Conservation (phyloP, 352 stramenopile species). For the Peronosclerospora sorghi region DNA sequence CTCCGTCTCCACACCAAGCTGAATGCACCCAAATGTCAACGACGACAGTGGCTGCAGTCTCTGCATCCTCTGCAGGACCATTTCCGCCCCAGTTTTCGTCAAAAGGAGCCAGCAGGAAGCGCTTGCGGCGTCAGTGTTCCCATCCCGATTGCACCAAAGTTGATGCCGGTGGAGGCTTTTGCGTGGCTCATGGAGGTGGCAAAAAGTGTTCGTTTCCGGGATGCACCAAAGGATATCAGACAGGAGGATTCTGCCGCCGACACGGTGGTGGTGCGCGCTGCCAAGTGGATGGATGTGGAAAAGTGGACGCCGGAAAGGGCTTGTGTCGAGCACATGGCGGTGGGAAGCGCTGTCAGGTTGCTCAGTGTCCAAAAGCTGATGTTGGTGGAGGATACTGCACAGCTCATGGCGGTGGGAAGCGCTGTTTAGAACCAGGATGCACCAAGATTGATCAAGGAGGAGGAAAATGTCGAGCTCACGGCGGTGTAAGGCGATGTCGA, state of each 20-base stretch:
- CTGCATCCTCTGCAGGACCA: constrained; percentile 1
- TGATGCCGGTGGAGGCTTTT: constrained; percentile 69
- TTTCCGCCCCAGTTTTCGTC: neutral
- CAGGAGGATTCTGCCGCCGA: constrained; percentile 58
- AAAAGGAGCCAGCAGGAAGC: constrained; percentile 9
- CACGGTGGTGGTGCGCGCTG: constrained; percentile 72
- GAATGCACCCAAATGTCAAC: constrained; percentile 9
- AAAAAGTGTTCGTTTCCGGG: constrained; percentile 67
- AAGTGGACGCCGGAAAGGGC: constrained; percentile 66
- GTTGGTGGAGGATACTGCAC: constrained; percentile 79
- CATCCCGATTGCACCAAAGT: constrained; percentile 48
- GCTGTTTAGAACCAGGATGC: constrained; percentile 56
- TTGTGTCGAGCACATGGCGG: constrained; percentile 67
- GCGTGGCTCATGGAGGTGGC: constrained; percentile 73
- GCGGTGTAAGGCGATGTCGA: constrained; percentile 52
- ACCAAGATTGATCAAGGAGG: constrained; percentile 77
- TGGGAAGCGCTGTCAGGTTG: constrained; percentile 52
- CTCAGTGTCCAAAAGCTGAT: constrained; percentile 54
- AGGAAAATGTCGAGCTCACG: constrained; percentile 67
- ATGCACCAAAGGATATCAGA: constrained; percentile 71
- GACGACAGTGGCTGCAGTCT: constrained; percentile 5
- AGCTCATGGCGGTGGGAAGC: constrained; percentile 59
- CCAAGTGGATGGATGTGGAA: constrained; percentile 55
- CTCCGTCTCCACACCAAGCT: constrained; percentile 6
- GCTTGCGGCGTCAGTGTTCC: constrained; percentile 46